Percentiles rank a stretch among this genome's conserved stretches.
Evolutionary conservation across 2,329 filamentous ascomycete genomes (phyloP).

Genomic region (Coniosporium tulheliwenetii): DNA sequence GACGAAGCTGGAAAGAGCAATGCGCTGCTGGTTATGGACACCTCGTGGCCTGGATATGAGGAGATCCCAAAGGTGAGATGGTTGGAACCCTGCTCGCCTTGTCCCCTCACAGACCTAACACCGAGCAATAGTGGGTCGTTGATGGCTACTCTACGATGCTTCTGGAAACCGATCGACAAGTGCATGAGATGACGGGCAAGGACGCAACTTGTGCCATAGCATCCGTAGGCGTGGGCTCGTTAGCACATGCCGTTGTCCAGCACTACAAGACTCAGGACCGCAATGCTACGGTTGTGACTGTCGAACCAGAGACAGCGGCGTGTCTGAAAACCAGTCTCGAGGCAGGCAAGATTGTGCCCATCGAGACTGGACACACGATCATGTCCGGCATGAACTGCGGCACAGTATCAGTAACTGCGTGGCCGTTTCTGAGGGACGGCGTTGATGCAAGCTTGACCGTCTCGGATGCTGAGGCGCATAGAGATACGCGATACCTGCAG

Average conservation of each 20-base stretch:
- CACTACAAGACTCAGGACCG: constrained; percentile 40
- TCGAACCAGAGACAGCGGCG: constrained; percentile 53
- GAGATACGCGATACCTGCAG: constrained; percentile 38
- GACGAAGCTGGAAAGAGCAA: constrained; percentile 21
- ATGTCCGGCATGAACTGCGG: constrained; percentile 65
- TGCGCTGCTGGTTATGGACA: constrained; percentile 52
- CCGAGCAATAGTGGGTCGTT: constrained; percentile 46
- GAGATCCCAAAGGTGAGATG: constrained; percentile 40
- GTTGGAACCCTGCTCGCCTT: background rate
- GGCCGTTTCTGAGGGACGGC: constrained; percentile 40
- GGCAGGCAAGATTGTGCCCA: constrained; percentile 29
- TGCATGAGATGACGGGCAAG: constrained; percentile 19
- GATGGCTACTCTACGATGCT: constrained; percentile 66
- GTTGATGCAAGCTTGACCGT: constrained; percentile 47
- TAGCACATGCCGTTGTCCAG: constrained; percentile 51
- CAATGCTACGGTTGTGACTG: constrained; percentile 38
- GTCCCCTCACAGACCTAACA: background rate
- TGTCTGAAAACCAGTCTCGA: constrained; percentile 40
- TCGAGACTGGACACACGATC: constrained; percentile 46
- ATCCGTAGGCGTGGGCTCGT: constrained; percentile 58
- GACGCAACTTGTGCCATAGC: constrained; percentile 39
- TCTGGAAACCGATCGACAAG: constrained; percentile 48
- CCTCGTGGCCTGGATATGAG: constrained; percentile 49
- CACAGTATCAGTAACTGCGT: constrained; percentile 49
- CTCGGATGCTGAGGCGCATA: constrained; percentile 46